These are phyloP conservation scores for Epichloe aotearoae DNA, from an alignment of 2,329 filamentous ascomycete species.

Conservation along the genomic window DNA sequence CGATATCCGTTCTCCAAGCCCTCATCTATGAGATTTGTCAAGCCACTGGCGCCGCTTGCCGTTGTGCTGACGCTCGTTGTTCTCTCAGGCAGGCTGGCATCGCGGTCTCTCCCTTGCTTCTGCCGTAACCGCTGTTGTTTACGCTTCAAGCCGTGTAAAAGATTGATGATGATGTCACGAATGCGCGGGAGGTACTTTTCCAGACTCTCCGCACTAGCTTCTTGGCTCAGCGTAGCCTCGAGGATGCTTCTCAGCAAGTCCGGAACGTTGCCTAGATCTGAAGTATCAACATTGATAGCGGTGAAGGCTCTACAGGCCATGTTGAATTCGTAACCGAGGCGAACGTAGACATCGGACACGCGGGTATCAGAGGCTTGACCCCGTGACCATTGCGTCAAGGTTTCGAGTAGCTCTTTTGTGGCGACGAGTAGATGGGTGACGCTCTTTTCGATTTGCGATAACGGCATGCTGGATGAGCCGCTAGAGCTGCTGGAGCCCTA, in stretches of 20 bases:
- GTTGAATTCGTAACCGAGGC: conserved; percentile 97
- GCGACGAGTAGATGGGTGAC: conserved; percentile 95
- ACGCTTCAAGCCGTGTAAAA: conserved; percentile 89
- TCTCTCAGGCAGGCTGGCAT: conserved; percentile 32
- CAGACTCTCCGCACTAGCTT: conserved; percentile 84
- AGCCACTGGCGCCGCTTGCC: conserved; percentile 39
- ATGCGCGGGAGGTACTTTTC: conserved; percentile 91
- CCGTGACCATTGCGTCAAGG: conserved; percentile 93
- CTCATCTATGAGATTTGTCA: conserved; percentile 47
- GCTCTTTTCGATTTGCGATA: conserved; percentile 98
- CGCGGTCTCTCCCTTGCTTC: conserved; percentile 44
- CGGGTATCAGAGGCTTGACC: conserved; percentile 83
- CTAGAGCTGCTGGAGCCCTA: conserved; percentile 38
- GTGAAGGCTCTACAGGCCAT: conserved; percentile 95
- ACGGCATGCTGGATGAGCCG: conserved; percentile 47
- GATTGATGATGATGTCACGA: conserved; percentile 95
- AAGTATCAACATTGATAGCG: conserved; percentile 90
- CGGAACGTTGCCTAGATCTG: conserved; percentile 87
- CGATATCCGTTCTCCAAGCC: conserved; percentile 41
- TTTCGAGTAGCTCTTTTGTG: conserved; percentile 95
- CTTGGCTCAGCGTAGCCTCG: conserved; percentile 91
- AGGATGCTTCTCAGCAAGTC: conserved; percentile 82
- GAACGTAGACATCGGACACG: conserved; percentile 96
- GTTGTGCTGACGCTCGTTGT: conserved; percentile 47
- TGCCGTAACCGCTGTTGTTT: conserved; percentile 82